Conservation (phyloP, 805 yeast genomes). For the Hanseniaspora hatyaiensis region DNA sequence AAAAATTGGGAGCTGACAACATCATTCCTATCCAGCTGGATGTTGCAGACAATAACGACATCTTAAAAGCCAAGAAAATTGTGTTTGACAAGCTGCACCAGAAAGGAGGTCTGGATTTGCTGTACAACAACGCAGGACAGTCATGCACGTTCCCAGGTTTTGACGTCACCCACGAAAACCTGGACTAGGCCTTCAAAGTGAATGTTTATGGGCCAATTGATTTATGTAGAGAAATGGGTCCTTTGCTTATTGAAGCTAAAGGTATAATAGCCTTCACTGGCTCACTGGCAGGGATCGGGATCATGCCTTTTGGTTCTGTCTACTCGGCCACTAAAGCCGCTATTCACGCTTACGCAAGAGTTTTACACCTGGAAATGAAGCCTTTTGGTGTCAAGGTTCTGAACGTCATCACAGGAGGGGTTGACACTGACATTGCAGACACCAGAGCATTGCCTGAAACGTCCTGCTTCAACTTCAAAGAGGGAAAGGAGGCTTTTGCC, state of each 20-base stretch:
- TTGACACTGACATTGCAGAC: conserved; percentile 58
- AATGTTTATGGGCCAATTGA: conserved; percentile 64
- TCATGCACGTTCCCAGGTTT: conserved; percentile 60
- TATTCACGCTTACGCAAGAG: conserved; percentile 57
- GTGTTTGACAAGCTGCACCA: conserved; percentile 33
- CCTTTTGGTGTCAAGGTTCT: conserved; percentile 63
- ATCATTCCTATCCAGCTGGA: conserved; percentile 44
- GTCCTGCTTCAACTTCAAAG: conserved; percentile 44
- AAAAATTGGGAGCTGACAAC: conserved; percentile 20
- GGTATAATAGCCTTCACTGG: conserved; percentile 54
- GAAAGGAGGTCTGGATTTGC: conserved; percentile 43
- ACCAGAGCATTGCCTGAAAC: conserved; percentile 44
- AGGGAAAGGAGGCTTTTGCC: conserved; percentile 38
- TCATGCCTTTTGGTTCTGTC: conserved; percentile 59
- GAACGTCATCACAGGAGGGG: conserved; percentile 67
- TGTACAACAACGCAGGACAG: conserved; percentile 70
- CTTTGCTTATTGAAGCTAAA: conserved; percentile 39
- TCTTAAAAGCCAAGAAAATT: conserved; percentile 32
- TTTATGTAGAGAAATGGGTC: conserved; percentile 45
- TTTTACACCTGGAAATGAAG: conserved; percentile 52
- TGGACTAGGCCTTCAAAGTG: conserved; percentile 45
- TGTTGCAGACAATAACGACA: conserved; percentile 42
- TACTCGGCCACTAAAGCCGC: conserved; percentile 68
- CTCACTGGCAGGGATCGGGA: conserved; percentile 50
- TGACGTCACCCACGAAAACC: conserved; percentile 48